Base-by-base conservation (phyloP, 306 rosid species). In the Leucaena leucocephala region DNA sequence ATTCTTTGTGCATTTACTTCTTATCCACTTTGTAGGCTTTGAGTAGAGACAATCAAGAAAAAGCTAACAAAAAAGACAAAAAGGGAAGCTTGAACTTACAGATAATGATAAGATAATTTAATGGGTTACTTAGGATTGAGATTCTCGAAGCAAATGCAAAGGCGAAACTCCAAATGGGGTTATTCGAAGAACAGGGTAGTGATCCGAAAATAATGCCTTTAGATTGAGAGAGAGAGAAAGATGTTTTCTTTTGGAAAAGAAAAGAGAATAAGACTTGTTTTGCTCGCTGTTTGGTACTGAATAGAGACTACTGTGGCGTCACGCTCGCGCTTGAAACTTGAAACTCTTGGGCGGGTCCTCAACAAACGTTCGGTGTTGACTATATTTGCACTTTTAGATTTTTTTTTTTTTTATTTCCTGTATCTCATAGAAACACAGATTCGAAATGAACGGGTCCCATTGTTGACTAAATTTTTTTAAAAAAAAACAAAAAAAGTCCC, bases 131-230 rank as follows among this genome's bases (percentile, higher is more conserved):
- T 71, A 62, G 78, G 46, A 33, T 74, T 72, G 81, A 73, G 92
- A 88, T 79, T 90, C 84, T 76, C 58, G 85, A 89, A 89, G 88
- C 92, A 85, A 84, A 89, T 46, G 85, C 79, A 68, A 76, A 73
- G 69, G 66, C 34, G 81, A 72, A 19, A 69, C 64, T 79, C 63
- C 74, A 83, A 77, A 61, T 76, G 72, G 68, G 70, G 70, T 68
- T 82, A 72, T 77, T 84, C 87, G 85, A 86, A 83, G 84, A 79
- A 50, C 36, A 27, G 72, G 71, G 72, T 8, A 21, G 64, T 57
- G 59, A n/a, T 46, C 54, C 46, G 46, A 78, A 15, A 62, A 43
- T 16, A 57, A 49, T 22, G 76, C 66, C 5, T 34, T 7, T 42
- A 54, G 82, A 50, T 63, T 40, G 78, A 61, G 78, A 75, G 77